These are phyloP conservation scores for Penicillium dipodomyicola DNA, from an alignment of 495 filamentous ascomycete species.

Conservation along the genomic window DNA sequence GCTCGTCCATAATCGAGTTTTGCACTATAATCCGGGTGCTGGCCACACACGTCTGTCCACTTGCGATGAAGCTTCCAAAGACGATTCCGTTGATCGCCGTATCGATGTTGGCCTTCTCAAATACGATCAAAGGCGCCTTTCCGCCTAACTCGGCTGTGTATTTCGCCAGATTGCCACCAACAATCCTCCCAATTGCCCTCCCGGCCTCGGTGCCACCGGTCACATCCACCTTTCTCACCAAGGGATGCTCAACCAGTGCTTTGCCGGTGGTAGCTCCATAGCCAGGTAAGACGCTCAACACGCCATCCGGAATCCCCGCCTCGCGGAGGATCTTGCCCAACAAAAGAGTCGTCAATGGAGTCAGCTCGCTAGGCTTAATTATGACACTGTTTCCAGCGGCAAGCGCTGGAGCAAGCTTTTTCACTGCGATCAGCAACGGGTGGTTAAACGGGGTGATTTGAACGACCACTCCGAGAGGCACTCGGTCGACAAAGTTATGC, in stretches of 20 bases:
- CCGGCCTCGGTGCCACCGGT: slow-evolving; percentile 55
- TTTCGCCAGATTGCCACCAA: slow-evolving; percentile 50
- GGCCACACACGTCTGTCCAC: slow-evolving; percentile 62
- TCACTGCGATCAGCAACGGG: slow-evolving; percentile 60
- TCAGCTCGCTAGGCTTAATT: slow-evolving; percentile 60
- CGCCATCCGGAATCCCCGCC: slow-evolving; percentile 56
- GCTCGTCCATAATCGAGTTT: slow-evolving; percentile 39
- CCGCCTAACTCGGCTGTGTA: slow-evolving; percentile 61
- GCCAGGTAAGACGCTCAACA: slow-evolving; percentile 56
- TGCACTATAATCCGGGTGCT: slow-evolving; percentile 59
- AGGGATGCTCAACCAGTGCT: slow-evolving; percentile 50
- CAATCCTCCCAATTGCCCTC: slow-evolving; percentile 45
- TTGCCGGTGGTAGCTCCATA: slow-evolving; percentile 53
- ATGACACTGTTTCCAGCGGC: slow-evolving; percentile 62
- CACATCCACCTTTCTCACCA: slow-evolving; percentile 60
- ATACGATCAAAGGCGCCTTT: slow-evolving; percentile 58
- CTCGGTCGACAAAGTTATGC: slow-evolving; percentile 59
- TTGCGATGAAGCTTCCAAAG: slow-evolving; percentile 58
- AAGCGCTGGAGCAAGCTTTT: slow-evolving; percentile 60
- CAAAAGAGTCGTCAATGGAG: slow-evolving; percentile 55
- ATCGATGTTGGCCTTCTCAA: slow-evolving; percentile 49
- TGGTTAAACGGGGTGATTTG: slow-evolving; percentile 68
- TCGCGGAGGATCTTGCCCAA: slow-evolving; percentile 51
- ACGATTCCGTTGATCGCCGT: slow-evolving; percentile 55
- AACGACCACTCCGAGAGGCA: slow-evolving; percentile 60